A percentile compares a stretch with the other conserved stretches of the same genome.
Conservation (phyloP, 208 protist species). For the Crithidia bombi region DNA sequence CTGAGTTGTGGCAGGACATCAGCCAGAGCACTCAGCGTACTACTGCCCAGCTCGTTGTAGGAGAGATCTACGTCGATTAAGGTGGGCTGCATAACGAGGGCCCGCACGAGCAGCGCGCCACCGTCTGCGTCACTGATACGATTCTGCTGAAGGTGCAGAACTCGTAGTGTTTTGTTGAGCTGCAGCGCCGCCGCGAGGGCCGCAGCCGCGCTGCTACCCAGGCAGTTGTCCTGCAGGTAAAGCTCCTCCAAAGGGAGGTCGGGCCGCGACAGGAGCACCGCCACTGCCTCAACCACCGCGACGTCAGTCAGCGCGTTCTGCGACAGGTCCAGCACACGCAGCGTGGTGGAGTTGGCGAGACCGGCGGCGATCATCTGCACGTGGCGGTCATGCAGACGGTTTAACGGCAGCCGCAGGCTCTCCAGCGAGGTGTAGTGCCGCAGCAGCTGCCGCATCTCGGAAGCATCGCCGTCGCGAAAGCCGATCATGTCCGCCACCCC, state of each 20-base stretch:
- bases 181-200: conserved; percentile 72
- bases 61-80: conserved; percentile 71
- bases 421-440: conserved; percentile 50
- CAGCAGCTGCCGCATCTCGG: conserved; percentile 60
- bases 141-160: conserved; percentile 84
- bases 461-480: conserved; percentile 76
- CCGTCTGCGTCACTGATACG: conserved; percentile 73
- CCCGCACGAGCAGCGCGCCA: conserved; percentile 53
- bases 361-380: conserved; percentile 66
- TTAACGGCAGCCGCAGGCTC: conserved; percentile 69
- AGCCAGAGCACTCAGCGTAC: conserved; percentile 49
- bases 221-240: conserved; percentile 80
- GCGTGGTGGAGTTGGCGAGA: conserved; percentile 56
- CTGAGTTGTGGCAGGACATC: conserved; percentile 54
- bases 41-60: conserved; percentile 72
- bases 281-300: conserved; percentile 55
- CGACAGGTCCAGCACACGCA: conserved; percentile 85
- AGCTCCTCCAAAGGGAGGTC: conserved; percentile 79
- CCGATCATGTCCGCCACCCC: conserved; percentile 72
- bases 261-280: conserved; percentile 66
- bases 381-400: conserved; percentile 59
- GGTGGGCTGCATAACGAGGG: conserved; percentile 51
- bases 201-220: conserved; percentile 56
- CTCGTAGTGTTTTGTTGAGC: conserved; percentile 77
- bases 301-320: conserved; percentile 82